Evolutionary conservation across 495 filamentous ascomycete genomes (phyloP), one percentile per base, ranked within the genome.

Genomic region (Cercophora samala): DNA sequence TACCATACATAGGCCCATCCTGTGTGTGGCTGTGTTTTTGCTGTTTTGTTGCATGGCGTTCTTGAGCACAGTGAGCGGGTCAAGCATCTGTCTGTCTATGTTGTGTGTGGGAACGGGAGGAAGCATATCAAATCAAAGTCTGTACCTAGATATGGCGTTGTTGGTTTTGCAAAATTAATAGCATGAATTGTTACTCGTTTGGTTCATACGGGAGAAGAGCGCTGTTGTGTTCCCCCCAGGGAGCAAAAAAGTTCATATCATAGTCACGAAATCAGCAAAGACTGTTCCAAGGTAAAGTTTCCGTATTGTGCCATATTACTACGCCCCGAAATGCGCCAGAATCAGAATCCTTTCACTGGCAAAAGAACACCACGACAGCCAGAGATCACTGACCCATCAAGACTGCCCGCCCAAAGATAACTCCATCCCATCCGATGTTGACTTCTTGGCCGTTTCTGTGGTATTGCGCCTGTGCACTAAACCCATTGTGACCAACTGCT

Each of bases 261-360:
- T 8, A 17, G 37, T 46, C 37, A 46, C 15, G 11, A 17, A 11
- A 46, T 46, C 37, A 11, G 15, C 37, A 17, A 26, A 22, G 15
- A 24, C 17, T 58, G 11, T 53, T 29, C 26, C 9, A 67, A 63
- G n/a, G 21, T 26, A 25, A 11, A 37, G 29, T 54, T 54, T 61
- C 24, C 66, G 53, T 42, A 58, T 19, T 53, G 26, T 60, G 55
- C 37, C 66, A 67, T 29, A 64, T 51, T 4, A 18, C 53, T 26
- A 55, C 61, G 61, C 61, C 66, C n/a, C 46, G 46, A 63, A 21
- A 63, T 64, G 55, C 52, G 59, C 63, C 67, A 63, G 37, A 46
- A 32, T 21, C 55, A 63, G 37, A 46, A 32, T 21, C 55, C 24
- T 19, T 46, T 25, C 22, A 22, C 46, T 26, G 56, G 37, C 60